Conservation (phyloP, 495 filamentous ascomycete genomes). For the Penicillium roqueforti region DNA sequence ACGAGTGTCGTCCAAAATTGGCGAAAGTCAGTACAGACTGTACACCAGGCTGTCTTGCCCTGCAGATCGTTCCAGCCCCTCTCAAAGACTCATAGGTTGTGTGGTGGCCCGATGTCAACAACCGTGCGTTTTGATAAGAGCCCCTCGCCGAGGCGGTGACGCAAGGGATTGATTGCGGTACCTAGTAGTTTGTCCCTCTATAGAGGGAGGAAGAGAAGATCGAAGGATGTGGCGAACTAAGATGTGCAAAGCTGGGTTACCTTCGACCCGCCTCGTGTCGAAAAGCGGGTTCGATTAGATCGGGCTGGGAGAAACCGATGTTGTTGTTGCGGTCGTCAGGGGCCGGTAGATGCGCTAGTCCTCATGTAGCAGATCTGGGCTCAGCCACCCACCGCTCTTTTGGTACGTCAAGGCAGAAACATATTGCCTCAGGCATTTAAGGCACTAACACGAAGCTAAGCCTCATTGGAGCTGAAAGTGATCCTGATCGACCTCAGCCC, state of each 20-base stretch:
- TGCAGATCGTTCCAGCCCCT: conserved; percentile 3
- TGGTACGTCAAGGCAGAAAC: conserved; percentile 1
- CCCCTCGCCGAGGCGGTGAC: conserved; percentile 42
- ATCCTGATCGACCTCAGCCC: conserved; percentile 12
- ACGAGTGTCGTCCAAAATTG: conserved; percentile 20
- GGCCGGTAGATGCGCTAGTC: conserved; percentile 22
- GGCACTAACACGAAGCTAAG: background rate
- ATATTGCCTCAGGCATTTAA: background rate
- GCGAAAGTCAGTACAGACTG: conserved; percentile 1
- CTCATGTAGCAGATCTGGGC: conserved; percentile 4
- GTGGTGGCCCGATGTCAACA: conserved; percentile 18
- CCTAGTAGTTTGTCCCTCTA: conserved; percentile 13
- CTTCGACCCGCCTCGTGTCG: conserved; percentile 14
- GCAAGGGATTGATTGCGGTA: conserved; percentile 28
- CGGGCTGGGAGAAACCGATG: conserved; percentile 17
- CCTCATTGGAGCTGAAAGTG: conserved; percentile 6
- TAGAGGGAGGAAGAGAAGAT: conserved; percentile 17
- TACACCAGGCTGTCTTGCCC: conserved; percentile 9
- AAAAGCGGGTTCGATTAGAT: conserved; percentile 29
- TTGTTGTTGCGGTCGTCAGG: conserved; percentile 32
- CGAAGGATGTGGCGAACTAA: conserved; percentile 1
- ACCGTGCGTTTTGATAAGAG: conserved; percentile 35
- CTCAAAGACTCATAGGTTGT: conserved; percentile 18
- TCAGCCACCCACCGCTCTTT: conserved; percentile 11
- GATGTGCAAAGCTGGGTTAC: conserved; percentile 4